Percentiles rank a stretch among this genome's conserved stretches.
These are phyloP conservation scores for Periconia sp. DNA, from an alignment of 2,329 filamentous ascomycete species.

Conservation along the genomic window DNA sequence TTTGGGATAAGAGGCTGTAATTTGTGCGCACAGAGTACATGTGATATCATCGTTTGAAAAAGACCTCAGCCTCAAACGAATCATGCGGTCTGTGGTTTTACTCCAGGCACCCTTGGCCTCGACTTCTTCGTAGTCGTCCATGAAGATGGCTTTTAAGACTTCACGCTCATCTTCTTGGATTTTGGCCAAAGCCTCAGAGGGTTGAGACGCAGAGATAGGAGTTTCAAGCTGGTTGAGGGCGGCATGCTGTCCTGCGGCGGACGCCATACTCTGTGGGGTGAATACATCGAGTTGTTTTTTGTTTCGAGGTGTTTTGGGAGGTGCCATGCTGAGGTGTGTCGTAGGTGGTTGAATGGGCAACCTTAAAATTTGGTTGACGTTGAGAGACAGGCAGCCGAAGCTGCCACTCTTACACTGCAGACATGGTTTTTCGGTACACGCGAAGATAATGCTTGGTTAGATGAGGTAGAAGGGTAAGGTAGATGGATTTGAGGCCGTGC, in stretches of 20 bases:
- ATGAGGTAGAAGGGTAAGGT: no score
- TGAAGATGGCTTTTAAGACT: conserved; percentile 83
- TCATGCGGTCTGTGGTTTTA: conserved; percentile 76
- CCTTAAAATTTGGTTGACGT: conserved; percentile 27
- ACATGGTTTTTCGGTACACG: conserved; percentile 23
- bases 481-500: no score
- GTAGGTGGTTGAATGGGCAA: conserved; percentile 36
- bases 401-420: conserved; percentile 48
- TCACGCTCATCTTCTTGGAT: conserved; percentile 86
- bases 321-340: conserved; percentile 49
- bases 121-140: conserved; percentile 80
- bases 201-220: conserved; percentile 35
- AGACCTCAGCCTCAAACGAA: conserved; percentile 77
- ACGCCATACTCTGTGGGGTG: conserved; percentile 27
- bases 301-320: conserved; percentile 48
- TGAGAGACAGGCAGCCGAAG: conserved; percentile 50
- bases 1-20: conserved; percentile 91
- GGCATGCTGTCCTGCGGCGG: conserved; percentile 24
- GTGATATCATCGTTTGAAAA: conserved; percentile 71
- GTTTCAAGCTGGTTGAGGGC: conserved; percentile 33
- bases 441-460: no score
- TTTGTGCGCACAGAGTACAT: conserved; percentile 72
- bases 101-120: conserved; percentile 80
- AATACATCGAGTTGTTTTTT: conserved; percentile 40
- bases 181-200: conserved; percentile 70